These are phyloP conservation scores for Echinochloa phyllopogon DNA, from an alignment of 176 grass and related monocot genomes.

Conservation along the genomic window DNA sequence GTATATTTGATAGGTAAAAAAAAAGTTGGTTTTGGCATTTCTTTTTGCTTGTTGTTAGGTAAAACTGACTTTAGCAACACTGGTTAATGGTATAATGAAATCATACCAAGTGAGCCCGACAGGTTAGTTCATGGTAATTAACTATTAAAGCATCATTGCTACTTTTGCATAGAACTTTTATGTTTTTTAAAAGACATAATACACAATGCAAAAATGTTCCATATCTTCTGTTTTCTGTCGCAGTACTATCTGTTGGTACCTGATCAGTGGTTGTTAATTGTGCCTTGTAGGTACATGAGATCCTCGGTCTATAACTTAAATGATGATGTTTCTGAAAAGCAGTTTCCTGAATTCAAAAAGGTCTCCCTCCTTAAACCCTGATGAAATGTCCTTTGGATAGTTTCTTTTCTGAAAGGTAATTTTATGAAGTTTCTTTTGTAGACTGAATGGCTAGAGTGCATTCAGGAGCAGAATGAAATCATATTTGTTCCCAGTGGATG, in stretches of 20 bases:
- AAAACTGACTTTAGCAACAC: background rate
- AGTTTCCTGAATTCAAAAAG: conserved; percentile 82
- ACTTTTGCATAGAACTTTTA: background rate
- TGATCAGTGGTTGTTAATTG: conserved; percentile 18
- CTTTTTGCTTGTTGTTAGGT: background rate
- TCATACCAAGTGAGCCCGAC: background rate
- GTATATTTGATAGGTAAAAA: conserved; percentile 80
- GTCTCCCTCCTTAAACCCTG: conserved; percentile 35
- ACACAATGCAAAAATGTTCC: background rate
- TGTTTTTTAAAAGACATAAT: background rate
- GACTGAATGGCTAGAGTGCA: conserved; percentile 86
- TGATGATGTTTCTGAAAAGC: conserved; percentile 70
- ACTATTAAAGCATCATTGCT: background rate
- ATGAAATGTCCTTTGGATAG: background rate
- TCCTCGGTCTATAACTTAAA: conserved; percentile 74
- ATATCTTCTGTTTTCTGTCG: background rate
- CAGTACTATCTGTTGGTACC: conserved; percentile 21
- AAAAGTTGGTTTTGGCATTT: background rate
- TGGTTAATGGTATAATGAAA: background rate
- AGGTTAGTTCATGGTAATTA: background rate
- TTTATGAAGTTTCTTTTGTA: conserved; percentile 43
- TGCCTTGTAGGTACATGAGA: conserved; percentile 65
- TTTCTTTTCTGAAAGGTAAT: background rate
- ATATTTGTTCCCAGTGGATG: conserved; percentile 99
- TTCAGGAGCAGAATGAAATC: conserved; percentile 85